Evolutionary conservation across 2,329 filamentous ascomycete genomes (phyloP).

Genomic region (Ophidiomyces ophidiicola): DNA sequence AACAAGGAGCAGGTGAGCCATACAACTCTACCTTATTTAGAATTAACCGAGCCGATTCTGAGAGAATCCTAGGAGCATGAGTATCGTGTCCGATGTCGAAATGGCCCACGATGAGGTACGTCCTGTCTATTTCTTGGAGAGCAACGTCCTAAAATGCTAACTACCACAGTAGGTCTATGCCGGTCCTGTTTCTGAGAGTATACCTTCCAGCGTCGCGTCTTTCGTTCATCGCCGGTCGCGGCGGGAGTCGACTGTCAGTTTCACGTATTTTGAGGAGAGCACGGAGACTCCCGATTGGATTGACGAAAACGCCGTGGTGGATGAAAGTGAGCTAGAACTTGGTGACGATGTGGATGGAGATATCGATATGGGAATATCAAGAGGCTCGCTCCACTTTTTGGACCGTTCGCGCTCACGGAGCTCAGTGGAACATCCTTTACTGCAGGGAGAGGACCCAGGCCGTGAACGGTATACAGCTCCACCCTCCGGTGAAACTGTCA

Average conservation of each 20-base stretch:
- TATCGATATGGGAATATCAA: conserved; percentile 7
- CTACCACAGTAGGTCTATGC: conserved; percentile 53
- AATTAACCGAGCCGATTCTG: neutral
- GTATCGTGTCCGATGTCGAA: conserved; percentile 88
- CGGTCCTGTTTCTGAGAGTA: conserved; percentile 84
- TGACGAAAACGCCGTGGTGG: conserved; percentile 39
- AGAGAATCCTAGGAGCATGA: conserved; percentile 27
- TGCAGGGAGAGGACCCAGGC: conserved; percentile 53
- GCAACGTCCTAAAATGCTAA: conserved; percentile 5
- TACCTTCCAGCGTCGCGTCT: conserved; percentile 86
- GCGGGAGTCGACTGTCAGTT: conserved; percentile 75
- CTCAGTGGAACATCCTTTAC: conserved; percentile 46
- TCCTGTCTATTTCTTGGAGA: conserved; percentile 11
- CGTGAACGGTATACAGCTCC: conserved; percentile 51
- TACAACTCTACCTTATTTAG: conserved; percentile 3
- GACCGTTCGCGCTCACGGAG: conserved; percentile 25
- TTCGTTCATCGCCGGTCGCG: conserved; percentile 74
- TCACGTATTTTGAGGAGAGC: conserved; percentile 70
- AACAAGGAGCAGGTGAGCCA: conserved; percentile 30
- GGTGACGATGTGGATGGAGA: conserved; percentile 25
- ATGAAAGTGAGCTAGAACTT: conserved; percentile 25
- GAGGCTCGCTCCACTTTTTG: conserved; percentile 11
- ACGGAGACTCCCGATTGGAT: conserved; percentile 46
- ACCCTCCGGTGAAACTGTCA: conserved; percentile 49
- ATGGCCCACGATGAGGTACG: conserved; percentile 91